These are phyloP conservation scores for Daldinia grandis DNA, from an alignment of 495 filamentous ascomycete genomes.

Conservation along the genomic window DNA sequence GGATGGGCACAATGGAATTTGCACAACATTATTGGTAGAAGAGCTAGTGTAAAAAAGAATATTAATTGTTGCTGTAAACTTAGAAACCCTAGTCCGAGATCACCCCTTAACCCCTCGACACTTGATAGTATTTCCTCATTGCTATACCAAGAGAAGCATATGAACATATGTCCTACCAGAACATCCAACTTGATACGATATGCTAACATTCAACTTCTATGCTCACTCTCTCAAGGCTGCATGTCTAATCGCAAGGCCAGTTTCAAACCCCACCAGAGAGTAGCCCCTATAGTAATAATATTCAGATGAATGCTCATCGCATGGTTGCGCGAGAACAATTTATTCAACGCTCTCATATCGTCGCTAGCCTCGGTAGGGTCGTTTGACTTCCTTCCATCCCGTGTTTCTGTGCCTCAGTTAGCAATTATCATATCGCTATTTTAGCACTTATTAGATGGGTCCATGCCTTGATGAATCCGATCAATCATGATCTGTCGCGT, in stretches of 20 bases:
- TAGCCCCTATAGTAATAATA: conserved; percentile 58
- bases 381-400: conserved; percentile 30
- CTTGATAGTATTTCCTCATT: no score
- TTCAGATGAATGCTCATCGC: conserved; percentile 67
- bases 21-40: no score
- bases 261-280: conserved; percentile 60
- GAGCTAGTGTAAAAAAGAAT: no score
- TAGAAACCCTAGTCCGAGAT: no score
- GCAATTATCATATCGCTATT: neutral
- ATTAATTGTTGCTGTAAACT: no score
- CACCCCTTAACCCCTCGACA: no score
- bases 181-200: neutral
- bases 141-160: no score
- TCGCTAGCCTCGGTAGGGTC: conserved; percentile 25
- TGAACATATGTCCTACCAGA: no score
- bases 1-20: neutral
- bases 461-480: conserved; percentile 53
- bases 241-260: conserved; percentile 48
- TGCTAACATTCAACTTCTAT: neutral
- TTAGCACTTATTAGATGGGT: neutral
- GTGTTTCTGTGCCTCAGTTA: conserved; percentile 35
- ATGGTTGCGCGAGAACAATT: conserved; percentile 58
- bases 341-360: conserved; percentile 53
- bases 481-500: conserved; percentile 58
- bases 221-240: conserved; percentile 6